Evolutionary conservation across 768 basidiomycete genomes (phyloP).

Genomic region (Imleria badia): DNA sequence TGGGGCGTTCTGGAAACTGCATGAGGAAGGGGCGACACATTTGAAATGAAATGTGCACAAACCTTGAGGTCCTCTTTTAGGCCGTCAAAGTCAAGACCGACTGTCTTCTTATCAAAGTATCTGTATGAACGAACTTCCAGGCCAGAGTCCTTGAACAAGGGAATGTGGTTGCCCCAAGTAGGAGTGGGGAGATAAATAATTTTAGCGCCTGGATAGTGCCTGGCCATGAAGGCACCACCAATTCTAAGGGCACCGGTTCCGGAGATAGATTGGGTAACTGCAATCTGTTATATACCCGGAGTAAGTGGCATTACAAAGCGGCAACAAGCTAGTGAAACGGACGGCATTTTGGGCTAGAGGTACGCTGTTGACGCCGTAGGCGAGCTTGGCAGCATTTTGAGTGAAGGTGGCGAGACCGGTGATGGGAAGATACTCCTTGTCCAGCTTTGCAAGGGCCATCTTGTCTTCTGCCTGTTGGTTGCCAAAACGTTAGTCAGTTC

Average conservation of each 20-base stretch:
- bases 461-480: slow-evolving; percentile 69
- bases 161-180: slow-evolving; percentile 97
- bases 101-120: slow-evolving; percentile 91
- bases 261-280: slow-evolving; percentile 91
- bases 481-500: background rate
- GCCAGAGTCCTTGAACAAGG: slow-evolving; percentile 91
- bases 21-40: slow-evolving; percentile 13
- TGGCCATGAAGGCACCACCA: slow-evolving; percentile 87
- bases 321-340: slow-evolving; percentile 32
- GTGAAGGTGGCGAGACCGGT: slow-evolving; percentile 88
- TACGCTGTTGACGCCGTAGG: slow-evolving; percentile 80
- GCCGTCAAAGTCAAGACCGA: slow-evolving; percentile 89
- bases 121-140: slow-evolving; percentile 90
- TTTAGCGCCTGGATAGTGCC: slow-evolving; percentile 85
- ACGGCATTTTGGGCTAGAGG: slow-evolving; percentile 74
- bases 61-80: slow-evolving; percentile 87
- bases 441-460: slow-evolving; percentile 59
- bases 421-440: slow-evolving; percentile 98
- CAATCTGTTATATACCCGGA: slow-evolving; percentile 49
- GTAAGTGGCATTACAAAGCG: background rate
- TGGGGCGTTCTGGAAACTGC: slow-evolving; percentile 52
- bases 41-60: slow-evolving; percentile 21
- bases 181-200: slow-evolving; percentile 90
- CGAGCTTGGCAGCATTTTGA: slow-evolving; percentile 82
- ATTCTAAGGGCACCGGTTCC: slow-evolving; percentile 97